phyloP scores from a whole-genome alignment of 2,329 filamentous ascomycete genomes.

The Pseudonectria buxi region DNA sequence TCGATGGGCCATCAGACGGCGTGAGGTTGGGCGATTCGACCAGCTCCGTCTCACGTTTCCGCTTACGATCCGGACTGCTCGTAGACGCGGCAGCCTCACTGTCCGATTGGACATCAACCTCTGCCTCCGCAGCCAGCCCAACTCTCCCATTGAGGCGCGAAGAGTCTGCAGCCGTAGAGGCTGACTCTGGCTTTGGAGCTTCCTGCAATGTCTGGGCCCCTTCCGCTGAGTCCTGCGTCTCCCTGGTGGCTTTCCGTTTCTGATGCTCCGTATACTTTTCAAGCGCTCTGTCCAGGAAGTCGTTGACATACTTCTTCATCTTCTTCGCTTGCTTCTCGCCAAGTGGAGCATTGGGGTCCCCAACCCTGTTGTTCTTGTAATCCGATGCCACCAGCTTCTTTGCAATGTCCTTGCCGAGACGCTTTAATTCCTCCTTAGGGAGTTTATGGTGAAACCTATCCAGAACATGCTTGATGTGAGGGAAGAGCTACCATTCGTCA shows the following conservation, averaged over 20 bases:
- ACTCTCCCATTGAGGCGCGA: constrained; percentile 10
- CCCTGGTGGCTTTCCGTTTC: constrained; percentile 49
- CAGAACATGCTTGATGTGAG: constrained; percentile 76
- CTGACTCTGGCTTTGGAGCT: constrained; percentile 4
- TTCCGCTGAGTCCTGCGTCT: constrained; percentile 19
- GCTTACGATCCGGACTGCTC: constrained; percentile 50
- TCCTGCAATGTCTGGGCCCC: constrained; percentile 6
- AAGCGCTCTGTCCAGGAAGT: constrained; percentile 82
- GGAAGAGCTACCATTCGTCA: constrained; percentile 56
- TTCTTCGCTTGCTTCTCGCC: constrained; percentile 72
- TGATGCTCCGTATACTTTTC: constrained; percentile 65
- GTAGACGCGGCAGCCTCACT: constrained; percentile 39
- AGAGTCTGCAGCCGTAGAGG: constrained; percentile 3
- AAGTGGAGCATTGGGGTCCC: constrained; percentile 65
- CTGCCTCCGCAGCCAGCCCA: constrained; percentile 23
- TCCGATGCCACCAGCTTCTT: constrained; percentile 91
- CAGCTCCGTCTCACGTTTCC: constrained; percentile 48
- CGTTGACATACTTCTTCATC: constrained; percentile 74
- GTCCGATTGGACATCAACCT: constrained; percentile 35
- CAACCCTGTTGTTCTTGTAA: constrained; percentile 82
- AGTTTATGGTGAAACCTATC: constrained; percentile 84
- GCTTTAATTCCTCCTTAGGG: constrained; percentile 67
- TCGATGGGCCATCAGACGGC: constrained; percentile 49
- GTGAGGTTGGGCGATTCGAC: constrained; percentile 38
- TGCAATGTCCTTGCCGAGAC: constrained; percentile 59